Base-by-base conservation (phyloP, 2,329 filamentous ascomycete species). In the Hymenotorrendiella dingleyae region DNA sequence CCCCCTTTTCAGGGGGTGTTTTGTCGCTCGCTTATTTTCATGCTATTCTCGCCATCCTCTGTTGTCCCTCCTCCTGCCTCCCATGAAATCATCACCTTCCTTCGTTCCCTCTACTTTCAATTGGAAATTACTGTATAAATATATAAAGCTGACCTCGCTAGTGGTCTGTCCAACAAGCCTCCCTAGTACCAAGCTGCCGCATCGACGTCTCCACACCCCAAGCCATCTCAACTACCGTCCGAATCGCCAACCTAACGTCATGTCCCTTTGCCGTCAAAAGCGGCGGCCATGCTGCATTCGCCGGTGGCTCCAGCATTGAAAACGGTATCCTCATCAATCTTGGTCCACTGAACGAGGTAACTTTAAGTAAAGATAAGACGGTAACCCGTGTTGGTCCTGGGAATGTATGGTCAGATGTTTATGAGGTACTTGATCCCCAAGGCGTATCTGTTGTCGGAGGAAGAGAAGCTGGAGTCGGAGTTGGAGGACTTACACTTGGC, bases 261-360 rank as follows among this genome's bases (percentile, higher is more conserved):
- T 51, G 50, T 30, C 45, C 42, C 7, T 56, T 58, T 30, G 51
- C 46, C 5, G 49, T 56, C n/a, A 50, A 47, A 34, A 45, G 46
- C 17, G 53, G 54, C 12, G 53, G 54, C 1, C 51, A 58, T 40
- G 45, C 44, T 2, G 29, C 47, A 4, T 52, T 45, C 24, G 66
- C 71, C n/a, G 69, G 71, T 45, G 71, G 68, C 26, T 67, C 74
- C 1, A 78, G 67, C 49, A 69, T 73, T 36, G 56, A 67, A n/a
- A 67, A 64, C 4, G 73, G 73, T 0, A 64, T 73, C 1, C 51
- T 73, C 9, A 68, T 80, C 45, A 71, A 72, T 12, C 64, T 74
- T 6, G 64, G 57, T 14, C 40, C 38, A 5, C 23, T 58, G 4
- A 56, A 54, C 26, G 26, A 42, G n/a, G 42, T 59, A 10, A 44